These are phyloP conservation scores for Malus hybrid DNA, from an alignment of 331 rosid genomes.

Conservation along the genomic window DNA sequence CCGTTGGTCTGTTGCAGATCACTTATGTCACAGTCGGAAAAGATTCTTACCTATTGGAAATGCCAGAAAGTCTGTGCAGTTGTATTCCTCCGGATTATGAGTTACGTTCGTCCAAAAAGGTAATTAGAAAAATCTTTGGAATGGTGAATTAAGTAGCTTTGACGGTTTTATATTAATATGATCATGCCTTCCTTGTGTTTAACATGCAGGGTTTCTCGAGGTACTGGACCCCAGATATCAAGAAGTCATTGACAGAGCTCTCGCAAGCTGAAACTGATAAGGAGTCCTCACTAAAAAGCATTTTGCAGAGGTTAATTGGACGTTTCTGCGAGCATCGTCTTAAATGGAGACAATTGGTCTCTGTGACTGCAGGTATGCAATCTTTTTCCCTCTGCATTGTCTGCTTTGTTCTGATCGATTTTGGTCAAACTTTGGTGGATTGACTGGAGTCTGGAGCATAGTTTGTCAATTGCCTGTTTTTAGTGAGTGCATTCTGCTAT, in stretches of 20 bases:
- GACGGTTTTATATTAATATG: neutral
- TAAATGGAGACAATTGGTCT: constrained; percentile 79
- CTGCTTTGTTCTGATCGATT: neutral
- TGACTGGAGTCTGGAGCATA: neutral
- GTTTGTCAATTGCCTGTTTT: neutral
- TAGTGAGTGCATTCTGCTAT: neutral
- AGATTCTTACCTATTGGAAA: constrained; percentile 84
- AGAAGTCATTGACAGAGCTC: constrained; percentile 51
- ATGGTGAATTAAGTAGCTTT: neutral
- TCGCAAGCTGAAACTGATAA: constrained; percentile 67
- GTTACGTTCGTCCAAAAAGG: constrained; percentile 82
- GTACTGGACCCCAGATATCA: constrained; percentile 88
- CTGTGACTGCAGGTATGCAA: constrained; percentile 68
- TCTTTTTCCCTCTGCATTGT: neutral
- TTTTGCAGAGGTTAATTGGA: constrained; percentile 69
- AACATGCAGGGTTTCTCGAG: constrained; percentile 74
- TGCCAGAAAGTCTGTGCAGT: constrained; percentile 62
- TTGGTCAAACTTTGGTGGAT: neutral
- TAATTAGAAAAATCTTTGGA: constrained; percentile 14
- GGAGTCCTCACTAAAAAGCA: constrained; percentile 69
- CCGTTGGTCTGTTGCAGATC: constrained; percentile 43
- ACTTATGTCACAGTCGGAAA: constrained; percentile 69
- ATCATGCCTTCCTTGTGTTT: constrained; percentile 13
- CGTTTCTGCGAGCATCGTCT: constrained; percentile 70
- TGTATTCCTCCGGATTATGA: constrained; percentile 63